Evolutionary conservation across 768 basidiomycete genomes (phyloP), one percentile per base, ranked within the genome.

Genomic region (Guyanaporus albipodus): DNA sequence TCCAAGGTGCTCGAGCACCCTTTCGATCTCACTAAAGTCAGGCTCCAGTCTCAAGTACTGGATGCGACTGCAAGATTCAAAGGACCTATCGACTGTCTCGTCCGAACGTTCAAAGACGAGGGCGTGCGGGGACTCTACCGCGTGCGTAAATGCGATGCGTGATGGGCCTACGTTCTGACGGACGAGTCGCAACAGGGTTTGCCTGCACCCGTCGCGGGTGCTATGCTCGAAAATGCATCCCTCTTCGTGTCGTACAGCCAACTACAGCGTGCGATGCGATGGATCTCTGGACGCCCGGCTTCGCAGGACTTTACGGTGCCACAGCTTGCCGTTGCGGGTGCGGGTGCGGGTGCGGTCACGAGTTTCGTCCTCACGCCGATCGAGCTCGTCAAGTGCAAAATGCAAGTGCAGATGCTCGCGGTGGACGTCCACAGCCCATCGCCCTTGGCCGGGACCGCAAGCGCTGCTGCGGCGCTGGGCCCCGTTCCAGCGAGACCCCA

Each of bases 371-470:
- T 98, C 23, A 96, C 93, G 0, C 94, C 94, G 2, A 85, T 97
- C 46, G 94, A 96, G 59, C 83, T 96, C 39, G 80, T 97, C 48
- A 96, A 98, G 69, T 96, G 92, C 72, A 91, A 91, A 66, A 95
- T 97, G 92, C 94, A 96, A 66, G 94, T 96, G 2, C 92, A 95
- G 62, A 85, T 91, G 79, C 80, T 95, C 18, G 69, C 75, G 17
- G 49, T 67, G 2, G 48, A 36, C 19, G 29, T 21, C 2, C 46
- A 68, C 8, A 46, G 48, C 23, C 32, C 53, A 8, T 46, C 61
- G 47, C 4, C 28, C 55, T 8, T 49, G n/a, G n/a, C 61, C 11
- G 38, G 56, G 10, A 22, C 61, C 15, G 49, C 55, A 1, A 19
- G 61, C 8, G 53, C 52, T 11, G 44, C 29, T 38, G 53, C 51